Percentiles rank a stretch among this genome's conserved stretches.
Evolutionary conservation across 345 rosid genomes (phyloP).

Genomic region (Capsella bursapastoris): DNA sequence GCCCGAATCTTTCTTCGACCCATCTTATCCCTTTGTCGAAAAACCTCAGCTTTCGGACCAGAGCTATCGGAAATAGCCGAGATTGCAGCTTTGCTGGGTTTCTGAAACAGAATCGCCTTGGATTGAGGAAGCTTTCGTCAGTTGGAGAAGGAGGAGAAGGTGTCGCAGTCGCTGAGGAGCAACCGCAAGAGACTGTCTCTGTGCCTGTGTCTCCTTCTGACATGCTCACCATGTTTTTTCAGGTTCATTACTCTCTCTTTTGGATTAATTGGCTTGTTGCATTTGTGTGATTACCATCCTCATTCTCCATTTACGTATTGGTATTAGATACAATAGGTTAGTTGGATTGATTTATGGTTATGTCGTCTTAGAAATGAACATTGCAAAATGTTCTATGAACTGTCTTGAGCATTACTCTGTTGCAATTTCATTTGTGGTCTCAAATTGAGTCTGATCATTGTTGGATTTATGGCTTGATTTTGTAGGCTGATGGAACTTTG

Average conservation of each 20-base stretch:
- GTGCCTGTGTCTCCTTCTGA: slow-evolving; percentile 93
- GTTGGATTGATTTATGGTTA: slow-evolving; percentile 10
- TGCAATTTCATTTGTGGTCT: slow-evolving; percentile 20
- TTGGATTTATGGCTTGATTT: slow-evolving; percentile 21
- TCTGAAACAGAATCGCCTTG: slow-evolving; percentile 33
- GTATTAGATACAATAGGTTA: neutral
- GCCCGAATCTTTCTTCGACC: slow-evolving; percentile 37
- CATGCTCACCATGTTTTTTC: slow-evolving; percentile 83
- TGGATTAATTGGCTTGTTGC: neutral
- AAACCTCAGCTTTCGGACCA: slow-evolving; percentile 46
- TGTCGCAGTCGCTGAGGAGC: slow-evolving; percentile 49
- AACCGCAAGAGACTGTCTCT: slow-evolving; percentile 61
- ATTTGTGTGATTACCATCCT: neutral
- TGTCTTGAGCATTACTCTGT: neutral
- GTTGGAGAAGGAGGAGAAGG: slow-evolving; percentile 58
- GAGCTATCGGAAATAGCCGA: slow-evolving; percentile 14
- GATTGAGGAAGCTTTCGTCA: slow-evolving; percentile 50
- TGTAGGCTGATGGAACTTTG: slow-evolving; percentile 80
- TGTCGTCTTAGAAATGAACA: neutral
- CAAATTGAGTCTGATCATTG: slow-evolving; percentile 14
- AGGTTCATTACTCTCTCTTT: slow-evolving; percentile 47
- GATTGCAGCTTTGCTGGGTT: slow-evolving; percentile 40
- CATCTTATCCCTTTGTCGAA: slow-evolving; percentile 32
- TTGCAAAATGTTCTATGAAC: neutral
- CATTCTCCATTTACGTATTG: slow-evolving; percentile 13